Base-by-base conservation (phyloP, 208 protist species). In the Crithidia sp. region DNA sequence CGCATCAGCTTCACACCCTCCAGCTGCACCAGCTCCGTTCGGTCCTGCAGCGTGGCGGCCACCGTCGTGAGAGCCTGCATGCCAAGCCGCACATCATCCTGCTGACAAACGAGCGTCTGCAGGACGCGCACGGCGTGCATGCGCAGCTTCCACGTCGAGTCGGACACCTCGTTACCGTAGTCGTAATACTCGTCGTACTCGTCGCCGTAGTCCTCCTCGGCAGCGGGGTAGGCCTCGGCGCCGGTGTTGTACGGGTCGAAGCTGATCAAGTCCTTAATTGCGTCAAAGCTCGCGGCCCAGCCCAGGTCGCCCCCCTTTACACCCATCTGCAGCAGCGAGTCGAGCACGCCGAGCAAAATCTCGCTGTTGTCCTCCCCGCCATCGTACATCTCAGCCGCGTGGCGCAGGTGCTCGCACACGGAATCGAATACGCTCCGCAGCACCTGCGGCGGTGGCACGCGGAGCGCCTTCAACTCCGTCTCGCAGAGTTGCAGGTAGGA, bases 101-200 rank as follows among this genome's bases (percentile, higher is more conserved):
- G 71, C n/a, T 78, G 57, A 16, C 76, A 59, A 12, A 86, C 67
- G 6, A 92, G 61, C 12, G 77, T 69, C 13, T 81, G 71, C 55
- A 88, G 41, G 13, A 88, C 49, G 12, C 81, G 79, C 41, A 76
- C 40, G 13, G 80, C 64, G 67, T 77, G 77, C 55, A 80, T 74
- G 47, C 88, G 84, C 57, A 88, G 37, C 64, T 77, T 86, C 88
- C 88, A 92, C 60, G 84, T 84, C 40, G 77, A 69, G 63, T 90
- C 85, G 12, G 67, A 67, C 16, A 71, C n/a, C 10, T 71, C 74
- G 67, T 74, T 65, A 44, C 83, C 77, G 66, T 84, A 76, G 39
- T 86, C 74, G 36, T 80, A 67, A 67, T 83, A 85, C 44, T 80
- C 77, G 53, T 79, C 69, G 50, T 83, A 81, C 37, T 79, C 71